Evolutionary conservation across 2,329 filamentous ascomycete genomes (phyloP).

Genomic region (Aspergillus amoenus): DNA sequence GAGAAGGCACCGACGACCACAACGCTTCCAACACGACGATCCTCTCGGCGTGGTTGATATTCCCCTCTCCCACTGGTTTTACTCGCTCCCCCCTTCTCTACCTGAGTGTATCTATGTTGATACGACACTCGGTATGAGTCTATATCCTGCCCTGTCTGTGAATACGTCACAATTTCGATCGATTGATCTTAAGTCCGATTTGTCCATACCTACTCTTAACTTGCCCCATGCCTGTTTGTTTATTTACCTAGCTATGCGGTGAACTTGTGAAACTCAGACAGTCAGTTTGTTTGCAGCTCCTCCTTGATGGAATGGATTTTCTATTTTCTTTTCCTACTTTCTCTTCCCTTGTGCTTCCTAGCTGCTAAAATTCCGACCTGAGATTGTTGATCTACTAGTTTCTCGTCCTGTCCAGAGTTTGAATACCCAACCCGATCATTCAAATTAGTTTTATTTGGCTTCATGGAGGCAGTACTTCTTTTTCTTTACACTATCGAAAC

Average conservation of each 20-base stretch:
- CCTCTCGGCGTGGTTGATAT: constrained; percentile 20
- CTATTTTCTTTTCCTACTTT: neutral
- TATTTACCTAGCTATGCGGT: neutral
- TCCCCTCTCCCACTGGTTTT: neutral
- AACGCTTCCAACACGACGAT: constrained; percentile 19
- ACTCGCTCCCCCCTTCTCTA: neutral
- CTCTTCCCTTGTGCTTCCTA: neutral
- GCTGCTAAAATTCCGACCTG: neutral
- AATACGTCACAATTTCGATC: neutral
- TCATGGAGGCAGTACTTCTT: neutral
- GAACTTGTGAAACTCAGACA: neutral
- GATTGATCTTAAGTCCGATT: neutral
- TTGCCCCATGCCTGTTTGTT: neutral
- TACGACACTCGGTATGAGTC: neutral
- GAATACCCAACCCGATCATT: neutral
- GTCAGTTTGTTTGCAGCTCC: neutral
- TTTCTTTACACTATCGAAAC: neutral
- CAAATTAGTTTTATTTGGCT: neutral
- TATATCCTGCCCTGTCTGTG: neutral
- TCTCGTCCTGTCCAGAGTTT: neutral
- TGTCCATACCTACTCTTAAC: constrained; percentile 6
- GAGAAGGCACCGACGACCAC: constrained; percentile 10
- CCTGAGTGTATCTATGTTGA: neutral
- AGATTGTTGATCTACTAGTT: neutral
- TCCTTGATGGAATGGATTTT: constrained; percentile 5